These are phyloP conservation scores for Aspergillus homomorphus DNA, from an alignment of 495 filamentous ascomycete genomes.

Conservation along the genomic window DNA sequence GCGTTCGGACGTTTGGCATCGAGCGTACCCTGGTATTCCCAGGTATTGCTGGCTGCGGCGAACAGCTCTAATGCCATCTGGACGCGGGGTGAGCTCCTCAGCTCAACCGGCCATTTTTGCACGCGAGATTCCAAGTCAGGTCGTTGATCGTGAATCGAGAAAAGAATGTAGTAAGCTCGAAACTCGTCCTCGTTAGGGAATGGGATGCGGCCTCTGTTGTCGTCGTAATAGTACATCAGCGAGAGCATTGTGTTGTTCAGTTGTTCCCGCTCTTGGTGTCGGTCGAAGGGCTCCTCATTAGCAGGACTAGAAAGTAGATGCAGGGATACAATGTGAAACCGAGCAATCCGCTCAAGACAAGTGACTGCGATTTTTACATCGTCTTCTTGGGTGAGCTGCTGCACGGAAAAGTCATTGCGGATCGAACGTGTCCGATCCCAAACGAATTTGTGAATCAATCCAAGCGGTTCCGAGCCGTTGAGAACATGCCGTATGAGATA, in stretches of 20 bases:
- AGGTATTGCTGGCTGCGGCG: slow-evolving; percentile 61
- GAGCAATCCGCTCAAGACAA: slow-evolving; percentile 83
- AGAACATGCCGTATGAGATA: slow-evolving; percentile 80
- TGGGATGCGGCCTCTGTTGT: slow-evolving; percentile 52
- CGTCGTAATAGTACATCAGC: slow-evolving; percentile 84
- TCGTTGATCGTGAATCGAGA: slow-evolving; percentile 68
- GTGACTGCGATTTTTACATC: slow-evolving; percentile 67
- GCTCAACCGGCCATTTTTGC: slow-evolving; percentile 62
- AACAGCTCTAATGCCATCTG: slow-evolving; percentile 67
- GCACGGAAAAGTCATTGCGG: slow-evolving; percentile 90
- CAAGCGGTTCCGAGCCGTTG: slow-evolving; percentile 58
- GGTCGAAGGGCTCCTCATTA: slow-evolving; percentile 72
- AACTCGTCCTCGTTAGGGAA: slow-evolving; percentile 85
- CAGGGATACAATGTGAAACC: slow-evolving; percentile 85
- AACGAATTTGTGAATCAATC: slow-evolving; percentile 75
- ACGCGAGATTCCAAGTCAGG: slow-evolving; percentile 73
- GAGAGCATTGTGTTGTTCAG: slow-evolving; percentile 83
- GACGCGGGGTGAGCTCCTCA: slow-evolving; percentile 55
- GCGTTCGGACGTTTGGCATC: slow-evolving; percentile 52
- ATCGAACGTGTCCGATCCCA: slow-evolving; percentile 94
- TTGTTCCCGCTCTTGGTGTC: slow-evolving; percentile 90
- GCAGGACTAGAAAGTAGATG: slow-evolving; percentile 71
- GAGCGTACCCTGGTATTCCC: slow-evolving; percentile 62
- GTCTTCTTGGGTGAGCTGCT: slow-evolving; percentile 66
- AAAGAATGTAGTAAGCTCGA: slow-evolving; percentile 81